Conservation (phyloP, 2,329 filamentous ascomycete genomes). For the Ophiostoma angusticollis region DNA sequence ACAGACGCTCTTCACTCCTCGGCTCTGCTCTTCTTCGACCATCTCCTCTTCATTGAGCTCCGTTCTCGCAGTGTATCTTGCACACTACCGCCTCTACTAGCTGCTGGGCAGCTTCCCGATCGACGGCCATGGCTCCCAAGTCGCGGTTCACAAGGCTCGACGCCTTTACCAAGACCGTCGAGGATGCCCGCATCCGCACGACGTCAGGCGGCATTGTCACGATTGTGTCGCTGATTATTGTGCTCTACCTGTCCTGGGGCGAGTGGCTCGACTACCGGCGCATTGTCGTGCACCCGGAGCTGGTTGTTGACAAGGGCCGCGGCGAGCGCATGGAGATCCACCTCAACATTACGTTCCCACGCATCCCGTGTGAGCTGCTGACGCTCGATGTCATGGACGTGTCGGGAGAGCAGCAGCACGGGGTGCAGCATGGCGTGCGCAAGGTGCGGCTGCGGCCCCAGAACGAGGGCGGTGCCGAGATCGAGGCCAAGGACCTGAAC, state of each 20-base stretch:
- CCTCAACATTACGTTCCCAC: conserved; percentile 91
- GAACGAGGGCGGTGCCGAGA: conserved; percentile 61
- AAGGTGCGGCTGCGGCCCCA: conserved; percentile 71
- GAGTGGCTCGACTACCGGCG: conserved; percentile 92
- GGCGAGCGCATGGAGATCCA: conserved; percentile 99
- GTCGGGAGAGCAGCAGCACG: conserved; percentile 90
- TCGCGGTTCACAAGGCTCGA: conserved; percentile 93
- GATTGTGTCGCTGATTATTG: conserved; percentile 75
- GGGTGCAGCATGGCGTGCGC: conserved; percentile 81
- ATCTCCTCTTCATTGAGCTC: too few relatives aligned
- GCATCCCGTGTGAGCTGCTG: conserved; percentile 84
- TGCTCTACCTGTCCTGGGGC: conserved; percentile 80
- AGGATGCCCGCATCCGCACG: conserved; percentile 91
- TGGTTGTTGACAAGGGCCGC: conserved; percentile 93
- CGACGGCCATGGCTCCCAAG: conserved; percentile 80
- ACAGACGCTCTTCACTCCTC: too few relatives aligned
- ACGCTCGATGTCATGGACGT: conserved; percentile 99
- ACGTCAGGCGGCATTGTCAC: conserved; percentile 93
- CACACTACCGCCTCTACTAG: conserved; percentile 1
- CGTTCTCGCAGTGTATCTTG: too few relatives aligned
- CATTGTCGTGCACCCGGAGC: conserved; percentile 75
- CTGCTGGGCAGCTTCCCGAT: too few relatives aligned
- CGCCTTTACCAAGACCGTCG: conserved; percentile 97
- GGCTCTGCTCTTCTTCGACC: too few relatives aligned
- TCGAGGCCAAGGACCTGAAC: conserved; percentile 55